Evolutionary conservation across 345 rosid genomes (phyloP).

Genomic region (Leavenworthia alabamica): DNA sequence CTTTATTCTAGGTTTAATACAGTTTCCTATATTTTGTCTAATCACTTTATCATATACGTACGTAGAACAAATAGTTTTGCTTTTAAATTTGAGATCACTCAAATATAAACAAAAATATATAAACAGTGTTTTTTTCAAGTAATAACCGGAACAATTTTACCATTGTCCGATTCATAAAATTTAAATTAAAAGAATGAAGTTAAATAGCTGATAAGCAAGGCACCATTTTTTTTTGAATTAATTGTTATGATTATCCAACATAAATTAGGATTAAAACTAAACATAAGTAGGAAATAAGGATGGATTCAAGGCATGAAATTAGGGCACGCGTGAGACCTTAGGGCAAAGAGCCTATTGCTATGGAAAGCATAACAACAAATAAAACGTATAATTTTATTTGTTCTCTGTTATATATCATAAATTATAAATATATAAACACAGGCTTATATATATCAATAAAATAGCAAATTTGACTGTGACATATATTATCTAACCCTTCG

Average conservation of each 20-base stretch:
- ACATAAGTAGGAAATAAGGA: neutral
- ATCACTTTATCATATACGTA: neutral
- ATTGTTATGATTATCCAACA: neutral
- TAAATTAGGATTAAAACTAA: neutral
- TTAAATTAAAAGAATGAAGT: neutral
- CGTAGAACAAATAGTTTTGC: neutral
- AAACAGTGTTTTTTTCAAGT: neutral
- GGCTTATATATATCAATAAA: neutral
- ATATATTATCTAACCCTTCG: too few relatives aligned
- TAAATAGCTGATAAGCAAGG: neutral
- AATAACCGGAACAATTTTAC: neutral
- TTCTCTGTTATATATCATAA: neutral
- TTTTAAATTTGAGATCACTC: too few relatives aligned
- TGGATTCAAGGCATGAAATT: constrained; percentile 7
- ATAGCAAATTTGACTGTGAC: constrained; percentile 68
- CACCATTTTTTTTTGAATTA: neutral
- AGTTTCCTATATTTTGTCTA: neutral
- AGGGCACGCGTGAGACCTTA: constrained; percentile 13
- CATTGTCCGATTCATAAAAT: neutral
- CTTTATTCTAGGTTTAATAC: neutral
- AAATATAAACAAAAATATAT: too few relatives aligned
- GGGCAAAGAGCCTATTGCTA: constrained; percentile 1
- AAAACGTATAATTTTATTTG: neutral
- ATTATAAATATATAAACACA: neutral
- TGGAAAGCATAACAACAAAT: neutral